Base-by-base conservation (phyloP, 2,329 filamentous ascomycete species). In the Cladosporium sp. region DNA sequence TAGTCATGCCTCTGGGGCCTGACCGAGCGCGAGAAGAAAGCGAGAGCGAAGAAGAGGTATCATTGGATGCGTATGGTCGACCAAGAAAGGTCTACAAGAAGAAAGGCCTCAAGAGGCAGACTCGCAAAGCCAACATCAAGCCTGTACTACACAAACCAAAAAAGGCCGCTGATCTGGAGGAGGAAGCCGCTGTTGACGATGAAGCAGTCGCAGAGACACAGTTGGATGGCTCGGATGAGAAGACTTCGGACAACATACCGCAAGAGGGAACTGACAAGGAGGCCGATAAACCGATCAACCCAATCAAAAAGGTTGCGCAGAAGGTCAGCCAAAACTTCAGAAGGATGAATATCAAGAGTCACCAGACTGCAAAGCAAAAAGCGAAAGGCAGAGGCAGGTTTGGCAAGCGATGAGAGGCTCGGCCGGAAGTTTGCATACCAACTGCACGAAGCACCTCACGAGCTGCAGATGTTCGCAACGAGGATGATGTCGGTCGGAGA, bases 51-150 rank as follows among this genome's bases (percentile, higher is more conserved):
- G 83, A 88, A 57, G 80, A 81, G 0, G 68, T 70, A 3, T 69
- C 72, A n/a, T 57, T 80, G 12, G 83, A 77, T 53, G 77, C 76
- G n/a, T 75, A 84, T 64, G 82, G 61, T 85, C 85, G 2, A 32
- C 56, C 48, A 10, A 70, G 85, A 36, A 83, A 80, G 55, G 73
- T 83, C 1, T 93, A 82, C 77, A 93, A 92, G 79, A 94, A 94
- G 81, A 90, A 89, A 76, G 89, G 89, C 0, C 82, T 89, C 70
- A 94, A 94, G 77, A 80, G 90, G 60, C 90, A 89, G 56, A 93
- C 90, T 3, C 79, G 86, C 61, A 77, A 80, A 48, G 79, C 83
- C 56, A 91, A 86, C 59, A 89, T 71, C 66, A 63, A 64, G 61
- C 70, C 70, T 9, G 66, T 70, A 9, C 20, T 68, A 22, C 68